Percentiles rank a stretch among this genome's conserved stretches.
Conservation (phyloP, 352 stramenopile genomes). For the Globisporangium heterothallicum region DNA sequence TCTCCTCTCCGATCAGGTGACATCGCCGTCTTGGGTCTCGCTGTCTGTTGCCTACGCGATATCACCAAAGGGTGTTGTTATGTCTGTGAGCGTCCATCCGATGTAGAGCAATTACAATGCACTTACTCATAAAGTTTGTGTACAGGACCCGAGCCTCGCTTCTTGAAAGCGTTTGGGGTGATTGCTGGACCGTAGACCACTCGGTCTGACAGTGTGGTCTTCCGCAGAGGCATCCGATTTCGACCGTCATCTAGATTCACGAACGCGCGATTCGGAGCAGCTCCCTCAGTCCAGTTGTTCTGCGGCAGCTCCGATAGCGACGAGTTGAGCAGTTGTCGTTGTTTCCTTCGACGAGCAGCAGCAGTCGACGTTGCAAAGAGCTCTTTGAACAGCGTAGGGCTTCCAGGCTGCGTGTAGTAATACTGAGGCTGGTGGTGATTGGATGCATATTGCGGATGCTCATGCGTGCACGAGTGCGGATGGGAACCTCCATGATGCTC, state of each 20-base stretch:
- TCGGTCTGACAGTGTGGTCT: constrained; percentile 42
- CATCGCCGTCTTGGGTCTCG: constrained; percentile 29
- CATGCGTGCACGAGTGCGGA: constrained; percentile 1
- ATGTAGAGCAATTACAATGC: background rate
- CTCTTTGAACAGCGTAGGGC: constrained; percentile 3
- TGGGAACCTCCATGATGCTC: constrained; percentile 5
- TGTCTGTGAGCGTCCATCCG: background rate
- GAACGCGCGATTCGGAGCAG: constrained; percentile 15
- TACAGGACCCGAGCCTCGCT: background rate
- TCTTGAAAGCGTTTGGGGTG: constrained; percentile 35
- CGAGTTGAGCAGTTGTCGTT: constrained; percentile 8
- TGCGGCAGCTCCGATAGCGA: background rate
- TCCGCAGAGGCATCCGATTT: constrained; percentile 57
- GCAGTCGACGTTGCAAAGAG: constrained; percentile 8
- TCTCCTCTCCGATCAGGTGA: constrained; percentile 23
- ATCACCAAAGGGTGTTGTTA: background rate
- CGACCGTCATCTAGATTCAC: constrained; percentile 50
- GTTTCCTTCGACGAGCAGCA: constrained; percentile 12
- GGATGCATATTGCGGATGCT: background rate
- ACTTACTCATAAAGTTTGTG: constrained; percentile 5
- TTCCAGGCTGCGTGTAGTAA: background rate
- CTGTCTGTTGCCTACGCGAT: background rate
- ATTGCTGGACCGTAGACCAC: constrained; percentile 64
- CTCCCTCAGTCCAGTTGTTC: constrained; percentile 15
- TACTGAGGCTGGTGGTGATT: constrained; percentile 1